Conservation (phyloP, 1,139 yeast species). For the Geotrichum fermentans region DNA sequence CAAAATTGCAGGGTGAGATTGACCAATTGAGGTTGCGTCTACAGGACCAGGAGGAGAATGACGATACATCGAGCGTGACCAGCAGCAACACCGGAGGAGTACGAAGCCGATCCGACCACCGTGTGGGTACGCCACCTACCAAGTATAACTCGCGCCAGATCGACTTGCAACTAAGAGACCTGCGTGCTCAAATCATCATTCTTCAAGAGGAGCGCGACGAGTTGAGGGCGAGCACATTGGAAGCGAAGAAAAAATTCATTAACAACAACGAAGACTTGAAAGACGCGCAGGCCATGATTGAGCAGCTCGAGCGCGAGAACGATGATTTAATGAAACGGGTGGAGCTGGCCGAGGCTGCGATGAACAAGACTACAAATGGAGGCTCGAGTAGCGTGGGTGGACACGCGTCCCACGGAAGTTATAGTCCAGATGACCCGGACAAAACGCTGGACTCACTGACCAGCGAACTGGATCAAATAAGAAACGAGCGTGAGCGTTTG, state of each 20-base stretch:
- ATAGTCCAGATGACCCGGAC: conserved; percentile 24
- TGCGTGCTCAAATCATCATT: conserved; percentile 78
- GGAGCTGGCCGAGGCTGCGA: conserved; percentile 20
- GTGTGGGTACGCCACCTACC: conserved; percentile 36
- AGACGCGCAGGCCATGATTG: conserved; percentile 27
- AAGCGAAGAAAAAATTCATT: conserved; percentile 37
- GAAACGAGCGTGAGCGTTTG: conserved; percentile 25
- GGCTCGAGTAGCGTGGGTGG: not conserved
- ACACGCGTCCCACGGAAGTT: conserved; percentile 2
- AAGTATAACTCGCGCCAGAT: conserved; percentile 60
- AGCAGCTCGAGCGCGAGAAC: conserved; percentile 24
- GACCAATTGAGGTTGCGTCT: conserved; percentile 41
- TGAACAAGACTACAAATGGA: conserved; percentile 5
- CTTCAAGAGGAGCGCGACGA: conserved; percentile 81
- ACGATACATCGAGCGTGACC: conserved; percentile 10
- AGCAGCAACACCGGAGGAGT: conserved; percentile 17
- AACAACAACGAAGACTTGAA: conserved; percentile 31
- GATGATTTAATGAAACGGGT: conserved; percentile 17
- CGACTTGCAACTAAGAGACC: conserved; percentile 71
- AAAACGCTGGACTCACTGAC: conserved; percentile 26
- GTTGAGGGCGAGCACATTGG: conserved; percentile 47
- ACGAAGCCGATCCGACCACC: conserved; percentile 17
- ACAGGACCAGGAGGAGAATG: conserved; percentile 17
- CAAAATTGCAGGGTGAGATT: conserved; percentile 57
- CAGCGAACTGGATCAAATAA: conserved; percentile 28